Evolutionary conservation across 495 filamentous ascomycete genomes (phyloP).

Genomic region (Penicillium parvum): DNA sequence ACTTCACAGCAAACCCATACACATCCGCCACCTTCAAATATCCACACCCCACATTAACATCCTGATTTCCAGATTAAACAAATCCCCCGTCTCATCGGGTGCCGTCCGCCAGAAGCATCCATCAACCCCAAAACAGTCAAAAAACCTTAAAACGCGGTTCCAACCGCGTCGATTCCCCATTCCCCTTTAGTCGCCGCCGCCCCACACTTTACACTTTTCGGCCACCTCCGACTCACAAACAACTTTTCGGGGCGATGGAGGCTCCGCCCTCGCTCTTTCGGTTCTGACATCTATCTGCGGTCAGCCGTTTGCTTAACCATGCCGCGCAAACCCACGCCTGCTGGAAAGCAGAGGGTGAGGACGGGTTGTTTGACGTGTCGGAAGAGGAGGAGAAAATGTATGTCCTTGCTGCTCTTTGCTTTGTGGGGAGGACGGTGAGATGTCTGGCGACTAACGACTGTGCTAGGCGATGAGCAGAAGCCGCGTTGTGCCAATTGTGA

Average conservation of each 20-base stretch:
- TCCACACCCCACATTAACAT: too few relatives aligned
- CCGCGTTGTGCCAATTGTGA: constrained; percentile 27
- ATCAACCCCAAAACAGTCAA: not conserved
- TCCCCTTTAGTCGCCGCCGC: constrained; percentile 3
- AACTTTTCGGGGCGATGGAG: constrained; percentile 15
- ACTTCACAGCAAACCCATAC: too few relatives aligned
- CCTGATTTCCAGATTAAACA: too few relatives aligned
- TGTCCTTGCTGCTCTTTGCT: constrained; percentile 1
- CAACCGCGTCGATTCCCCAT: constrained; percentile 6
- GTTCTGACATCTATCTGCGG: constrained; percentile 11
- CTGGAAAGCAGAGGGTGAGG: constrained; percentile 24
- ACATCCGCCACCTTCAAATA: too few relatives aligned
- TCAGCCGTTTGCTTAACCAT: constrained; percentile 16
- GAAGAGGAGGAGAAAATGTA: constrained; percentile 26
- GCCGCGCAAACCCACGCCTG: constrained; percentile 26
- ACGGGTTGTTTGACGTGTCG: constrained; percentile 27
- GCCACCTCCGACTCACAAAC: constrained; percentile 5
- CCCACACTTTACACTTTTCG: constrained; percentile 1
- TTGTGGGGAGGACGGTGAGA: too few relatives aligned
- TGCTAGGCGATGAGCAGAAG: constrained; percentile 25
- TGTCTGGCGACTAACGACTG: not conserved
- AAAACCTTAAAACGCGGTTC: constrained; percentile 7
- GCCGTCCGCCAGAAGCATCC: constrained; percentile 8
- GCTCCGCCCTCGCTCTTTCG: constrained; percentile 14
- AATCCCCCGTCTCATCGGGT: too few relatives aligned